phyloP scores from a whole-genome alignment of 2,329 filamentous ascomycete genomes.

The Fusarium sororula region DNA sequence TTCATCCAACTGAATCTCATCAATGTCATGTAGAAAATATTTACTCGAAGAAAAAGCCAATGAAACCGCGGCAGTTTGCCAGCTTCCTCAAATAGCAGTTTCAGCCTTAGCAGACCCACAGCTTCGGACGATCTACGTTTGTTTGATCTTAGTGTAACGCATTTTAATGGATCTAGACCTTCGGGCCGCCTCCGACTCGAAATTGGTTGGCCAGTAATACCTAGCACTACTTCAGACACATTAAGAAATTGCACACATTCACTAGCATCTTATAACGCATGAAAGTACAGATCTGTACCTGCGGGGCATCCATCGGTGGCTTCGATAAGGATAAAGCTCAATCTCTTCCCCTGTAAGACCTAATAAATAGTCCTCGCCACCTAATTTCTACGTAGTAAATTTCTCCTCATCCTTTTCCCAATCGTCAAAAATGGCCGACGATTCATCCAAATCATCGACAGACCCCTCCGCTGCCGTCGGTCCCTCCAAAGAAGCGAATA shows the following conservation, averaged over 20 bases:
- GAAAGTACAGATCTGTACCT: neutral
- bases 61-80: neutral
- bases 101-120: neutral
- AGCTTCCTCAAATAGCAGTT: neutral
- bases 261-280: neutral
- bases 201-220: neutral
- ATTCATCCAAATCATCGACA: conserved; percentile 1
- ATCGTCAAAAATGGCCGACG: neutral
- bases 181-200: neutral
- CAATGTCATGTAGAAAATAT: too few relatives aligned
- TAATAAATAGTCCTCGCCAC: neutral
- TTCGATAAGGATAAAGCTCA: neutral
- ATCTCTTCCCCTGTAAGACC: neutral
- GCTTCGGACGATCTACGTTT: neutral
- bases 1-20: too few relatives aligned
- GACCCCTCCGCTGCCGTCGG: neutral
- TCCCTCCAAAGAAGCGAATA: conserved; percentile 1
- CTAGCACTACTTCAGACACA: accelerated
- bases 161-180: neutral
- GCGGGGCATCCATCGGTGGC: neutral
- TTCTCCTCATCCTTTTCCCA: neutral
- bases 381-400: neutral
- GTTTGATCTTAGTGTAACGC: neutral
- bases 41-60: accelerated
- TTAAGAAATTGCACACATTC: accelerated